Base-by-base conservation (phyloP, 495 filamentous ascomycete species). In the Amphirosellinia nigrospora region DNA sequence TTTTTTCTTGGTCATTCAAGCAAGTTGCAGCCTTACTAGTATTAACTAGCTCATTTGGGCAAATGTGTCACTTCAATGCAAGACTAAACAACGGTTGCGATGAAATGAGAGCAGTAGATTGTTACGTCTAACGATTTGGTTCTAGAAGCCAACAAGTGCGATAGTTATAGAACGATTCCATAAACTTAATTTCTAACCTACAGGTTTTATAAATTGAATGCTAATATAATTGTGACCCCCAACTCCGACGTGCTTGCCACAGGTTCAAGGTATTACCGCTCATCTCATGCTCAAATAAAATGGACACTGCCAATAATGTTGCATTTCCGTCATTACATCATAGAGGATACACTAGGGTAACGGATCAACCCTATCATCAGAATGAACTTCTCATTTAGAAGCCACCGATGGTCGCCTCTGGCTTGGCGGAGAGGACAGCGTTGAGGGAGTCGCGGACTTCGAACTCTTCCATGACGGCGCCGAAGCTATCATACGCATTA, bases 401-500 rank as follows among this genome's bases (percentile, higher is more conserved):
- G 21, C 58, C 26, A 53, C 68, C 77, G 69, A 81, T 72, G 45
- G 64, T 78, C 30, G 80, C 45, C 48, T 90, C 89, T n/a, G 84
- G 78, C 77, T 90, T 91, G 19, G 85, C 83, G 43, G 88, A 89
- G 41, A 94, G 83, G 3, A 94, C 86, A 63, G 86, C 90, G 73
- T 90, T 90, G 62, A 98, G 77, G 36, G 94, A 94, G 81, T 98
- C 96, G 43, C 88, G 83, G 34, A 99, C 89, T 76, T 98, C 95
- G 74, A 96, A 97, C 75, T 98, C 93, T 74, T 98, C 95, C 74
- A 94, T 83, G 26, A 94, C 92, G 26, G 92, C 92, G 23, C 92
- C 92, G 72, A 95, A 94, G 11, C 92, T 94, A 74, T 11, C 4
- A 62, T n/a, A 36, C 53, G 13, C 36, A 56, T 79, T 67, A 78